Evolutionary conservation across 306 rosid genomes (phyloP).

Genomic region (Prunus fruticosa): DNA sequence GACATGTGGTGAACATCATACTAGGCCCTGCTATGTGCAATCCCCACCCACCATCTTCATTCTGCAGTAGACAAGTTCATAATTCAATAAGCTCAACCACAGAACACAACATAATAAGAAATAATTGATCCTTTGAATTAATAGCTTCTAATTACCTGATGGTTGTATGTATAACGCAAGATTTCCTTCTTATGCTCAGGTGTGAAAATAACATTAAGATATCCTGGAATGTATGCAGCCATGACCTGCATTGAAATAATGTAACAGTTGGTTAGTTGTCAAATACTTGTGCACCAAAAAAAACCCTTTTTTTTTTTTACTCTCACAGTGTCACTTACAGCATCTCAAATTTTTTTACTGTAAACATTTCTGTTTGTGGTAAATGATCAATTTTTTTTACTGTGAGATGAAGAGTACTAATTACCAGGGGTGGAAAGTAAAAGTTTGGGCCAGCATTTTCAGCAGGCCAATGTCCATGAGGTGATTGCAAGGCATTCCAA

Average conservation of each 20-base stretch:
- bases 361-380: background rate
- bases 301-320: background rate
- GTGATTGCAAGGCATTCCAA: slow-evolving; percentile 53
- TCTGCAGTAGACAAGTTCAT: background rate
- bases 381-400: background rate
- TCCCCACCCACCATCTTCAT: slow-evolving; percentile 85
- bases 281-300: background rate
- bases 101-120: background rate
- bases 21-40: slow-evolving; percentile 70
- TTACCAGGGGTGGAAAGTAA: slow-evolving; percentile 71
- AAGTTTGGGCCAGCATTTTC: slow-evolving; percentile 72
- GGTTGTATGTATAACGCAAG: slow-evolving; percentile 63
- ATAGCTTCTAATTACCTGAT: slow-evolving; percentile 40
- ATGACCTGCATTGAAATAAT: slow-evolving; percentile 43
- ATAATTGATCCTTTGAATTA: background rate
- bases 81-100: background rate
- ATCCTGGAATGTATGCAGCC: slow-evolving; percentile 57
- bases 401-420: background rate
- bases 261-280: background rate
- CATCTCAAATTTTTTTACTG: background rate
- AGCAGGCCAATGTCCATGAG: slow-evolving; percentile 91
- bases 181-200: slow-evolving; percentile 56
- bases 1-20: slow-evolving; percentile 57
- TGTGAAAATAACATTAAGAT: slow-evolving; percentile 44
- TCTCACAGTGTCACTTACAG: background rate